Conservation (phyloP, 2,329 filamentous ascomycete genomes). For the Fusarium sp. region DNA sequence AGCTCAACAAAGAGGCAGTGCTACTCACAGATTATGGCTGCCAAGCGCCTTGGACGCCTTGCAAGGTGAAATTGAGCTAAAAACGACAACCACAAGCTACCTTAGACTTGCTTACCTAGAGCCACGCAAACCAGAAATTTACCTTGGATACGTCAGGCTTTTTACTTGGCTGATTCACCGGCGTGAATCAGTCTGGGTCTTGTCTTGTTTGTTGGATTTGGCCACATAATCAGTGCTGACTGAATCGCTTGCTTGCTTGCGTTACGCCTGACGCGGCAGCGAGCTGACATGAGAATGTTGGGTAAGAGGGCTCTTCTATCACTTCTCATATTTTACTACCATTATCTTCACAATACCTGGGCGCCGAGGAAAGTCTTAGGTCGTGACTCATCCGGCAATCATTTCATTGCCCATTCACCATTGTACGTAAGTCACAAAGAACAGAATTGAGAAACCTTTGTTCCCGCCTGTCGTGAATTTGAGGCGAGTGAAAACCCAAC, state of each 20-base stretch:
- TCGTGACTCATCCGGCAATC: not conserved
- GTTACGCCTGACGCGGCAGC: conserved; percentile 5
- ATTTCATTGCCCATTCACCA: not conserved
- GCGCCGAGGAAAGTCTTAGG: conserved; percentile 1
- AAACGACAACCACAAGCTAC: conserved; percentile 1
- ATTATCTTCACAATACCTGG: not conserved
- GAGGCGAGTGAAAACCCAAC: not conserved
- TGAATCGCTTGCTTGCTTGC: not conserved
- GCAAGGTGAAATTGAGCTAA: conserved; percentile 1
- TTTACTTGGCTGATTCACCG: not conserved
- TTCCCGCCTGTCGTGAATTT: not conserved
- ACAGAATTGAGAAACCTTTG: not conserved
- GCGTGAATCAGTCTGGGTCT: not conserved
- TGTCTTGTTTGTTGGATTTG: not conserved
- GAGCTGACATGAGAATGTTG: conserved; percentile 1
- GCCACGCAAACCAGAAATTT: conserved; percentile 1
- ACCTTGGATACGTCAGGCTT: not conserved
- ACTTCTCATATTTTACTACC: conserved; percentile 4
- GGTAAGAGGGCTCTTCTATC: not conserved
- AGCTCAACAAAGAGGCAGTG: conserved; percentile 9
- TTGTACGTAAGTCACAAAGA: not conserved
- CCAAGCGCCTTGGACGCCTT: conserved; percentile 1
- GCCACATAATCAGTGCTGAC: conserved; percentile 2
- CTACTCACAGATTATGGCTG: not conserved
- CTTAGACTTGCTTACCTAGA: conserved; percentile 1